phyloP scores from a whole-genome alignment of 2,329 filamentous ascomycete genomes.

The Calonectria pteridis region DNA sequence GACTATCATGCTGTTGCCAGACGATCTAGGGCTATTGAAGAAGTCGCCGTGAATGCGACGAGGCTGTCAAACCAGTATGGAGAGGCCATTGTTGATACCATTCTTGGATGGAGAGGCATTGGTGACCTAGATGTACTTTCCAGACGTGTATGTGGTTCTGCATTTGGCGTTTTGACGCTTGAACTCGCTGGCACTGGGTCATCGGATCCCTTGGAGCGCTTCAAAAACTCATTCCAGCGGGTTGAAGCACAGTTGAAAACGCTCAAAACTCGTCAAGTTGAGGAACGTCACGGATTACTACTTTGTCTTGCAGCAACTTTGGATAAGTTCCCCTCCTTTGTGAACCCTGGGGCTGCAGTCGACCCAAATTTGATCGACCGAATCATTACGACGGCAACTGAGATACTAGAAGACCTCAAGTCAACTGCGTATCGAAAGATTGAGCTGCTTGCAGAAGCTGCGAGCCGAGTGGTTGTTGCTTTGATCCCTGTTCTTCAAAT shows the following conservation, averaged over 20 bases:
- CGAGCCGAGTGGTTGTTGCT: constrained; percentile 69
- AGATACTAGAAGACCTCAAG: constrained; percentile 57
- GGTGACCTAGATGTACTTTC: constrained; percentile 81
- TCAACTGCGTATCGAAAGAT: constrained; percentile 66
- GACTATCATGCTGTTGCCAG: constrained; percentile 95
- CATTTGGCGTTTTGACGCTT: constrained; percentile 72
- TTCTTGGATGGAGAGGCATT: constrained; percentile 91
- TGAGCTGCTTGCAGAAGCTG: constrained; percentile 74
- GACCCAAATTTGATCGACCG: constrained; percentile 45
- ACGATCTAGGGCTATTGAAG: constrained; percentile 82
- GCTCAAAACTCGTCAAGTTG: constrained; percentile 69
- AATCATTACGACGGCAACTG: constrained; percentile 42
- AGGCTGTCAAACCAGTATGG: constrained; percentile 78
- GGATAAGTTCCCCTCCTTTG: constrained; percentile 57
- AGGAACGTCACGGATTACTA: constrained; percentile 77
- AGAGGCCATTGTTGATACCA: constrained; percentile 74
- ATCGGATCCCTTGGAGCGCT: constrained; percentile 39
- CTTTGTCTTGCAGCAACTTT: constrained; percentile 71
- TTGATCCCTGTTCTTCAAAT: constrained; percentile 61
- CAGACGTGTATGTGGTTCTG: constrained; percentile 76
- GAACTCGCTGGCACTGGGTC: constrained; percentile 49
- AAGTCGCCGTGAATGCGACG: constrained; percentile 79
- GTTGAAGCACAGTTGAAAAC: constrained; percentile 59
- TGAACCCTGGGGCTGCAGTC: constrained; percentile 30
- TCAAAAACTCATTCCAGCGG: constrained; percentile 53